phyloP scores from a whole-genome alignment of 148 eudicot species.

The Amaranthus palmeri region DNA sequence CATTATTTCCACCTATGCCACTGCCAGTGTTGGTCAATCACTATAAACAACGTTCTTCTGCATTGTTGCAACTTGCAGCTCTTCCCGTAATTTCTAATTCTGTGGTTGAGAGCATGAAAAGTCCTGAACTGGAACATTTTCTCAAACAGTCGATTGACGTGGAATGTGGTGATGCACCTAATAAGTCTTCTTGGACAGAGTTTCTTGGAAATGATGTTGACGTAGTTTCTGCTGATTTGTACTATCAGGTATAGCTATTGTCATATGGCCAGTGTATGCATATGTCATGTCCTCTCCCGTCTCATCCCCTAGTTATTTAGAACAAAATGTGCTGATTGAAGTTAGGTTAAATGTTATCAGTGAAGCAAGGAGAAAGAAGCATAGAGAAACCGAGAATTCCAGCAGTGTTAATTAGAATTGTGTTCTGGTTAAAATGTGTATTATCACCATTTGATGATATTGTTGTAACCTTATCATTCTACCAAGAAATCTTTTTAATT shows the following conservation, averaged over 20 bases:
- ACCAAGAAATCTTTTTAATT: no score
- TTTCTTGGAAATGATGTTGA: conserved; percentile 32
- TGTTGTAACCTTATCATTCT: no score
- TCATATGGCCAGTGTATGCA: background rate
- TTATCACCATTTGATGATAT: background rate
- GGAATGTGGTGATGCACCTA: conserved; percentile 36
- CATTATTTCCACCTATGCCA: conserved; percentile 61
- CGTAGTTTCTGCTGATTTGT: conserved; percentile 38
- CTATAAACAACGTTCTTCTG: conserved; percentile 60
- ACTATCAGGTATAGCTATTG: conserved; percentile 61
- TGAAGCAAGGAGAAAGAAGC: background rate
- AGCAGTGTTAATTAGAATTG: background rate
- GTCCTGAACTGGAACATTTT: conserved; percentile 57
- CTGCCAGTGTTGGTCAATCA: conserved; percentile 53
- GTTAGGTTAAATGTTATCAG: background rate
- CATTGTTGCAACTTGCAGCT: conserved; percentile 57
- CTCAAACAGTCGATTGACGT: conserved; percentile 42
- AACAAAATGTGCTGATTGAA: background rate
- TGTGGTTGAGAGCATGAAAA: conserved; percentile 48
- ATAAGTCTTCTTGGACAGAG: conserved; percentile 39
- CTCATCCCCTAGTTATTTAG: background rate
- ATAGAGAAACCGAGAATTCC: background rate
- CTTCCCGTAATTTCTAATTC: conserved; percentile 65
- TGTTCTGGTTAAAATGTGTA: background rate
- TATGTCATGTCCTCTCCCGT: background rate